Evolutionary conservation across 1,284 basidiomycete species (phyloP), one percentile per base, ranked within the genome.

Genomic region (Meira miltonrushii): DNA sequence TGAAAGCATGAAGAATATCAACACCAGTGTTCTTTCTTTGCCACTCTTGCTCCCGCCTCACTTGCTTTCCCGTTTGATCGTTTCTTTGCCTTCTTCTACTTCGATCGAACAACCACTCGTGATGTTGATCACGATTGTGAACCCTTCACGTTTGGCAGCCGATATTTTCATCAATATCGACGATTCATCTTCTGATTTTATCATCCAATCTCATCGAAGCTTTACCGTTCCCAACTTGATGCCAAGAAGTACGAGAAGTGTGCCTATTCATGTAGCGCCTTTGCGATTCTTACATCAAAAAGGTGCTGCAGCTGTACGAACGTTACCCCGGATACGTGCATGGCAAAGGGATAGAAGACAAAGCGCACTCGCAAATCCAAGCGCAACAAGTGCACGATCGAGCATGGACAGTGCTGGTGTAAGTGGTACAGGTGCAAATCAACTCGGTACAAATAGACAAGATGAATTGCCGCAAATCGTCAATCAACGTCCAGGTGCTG

Each of bases 31-130:
- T 19, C 44, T 60, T 1, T 28, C 50, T 21, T 37, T 60, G 9
- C 58, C 58, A n/a, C 40, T 56, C 11, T 43, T 60, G 17, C n/a
- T 41, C 1, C 58, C 58, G n/a, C 58, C 58, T 17, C 58, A 60
- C 17, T 33, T 60, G 19, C 43, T 46, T 3, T 37, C 58, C 7
- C 23, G 58, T 8, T 28, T 60, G 11, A 41, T 60, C 10, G 41
- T 60, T 39, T 55, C 58, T 38, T 23, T 55, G 17, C 41, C 58
- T 10, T 55, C 58, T 12, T 37, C 23, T 37, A 49, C 40, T 10
- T 13, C 43, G 15, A 15, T 56, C 2, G 55, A 56, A 19, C 39
- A 44, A 49, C 55, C 55, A 6, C 43, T 56, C 1, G 55, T 56
- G 5, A 41, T 46, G 55, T 39, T 56, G 4, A 21, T 56, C 8